A percentile compares a stretch with the other conserved stretches of the same genome.
Evolutionary conservation across 176 grass and related monocot species (phyloP).

Genomic region (Oryza meridionalis): DNA sequence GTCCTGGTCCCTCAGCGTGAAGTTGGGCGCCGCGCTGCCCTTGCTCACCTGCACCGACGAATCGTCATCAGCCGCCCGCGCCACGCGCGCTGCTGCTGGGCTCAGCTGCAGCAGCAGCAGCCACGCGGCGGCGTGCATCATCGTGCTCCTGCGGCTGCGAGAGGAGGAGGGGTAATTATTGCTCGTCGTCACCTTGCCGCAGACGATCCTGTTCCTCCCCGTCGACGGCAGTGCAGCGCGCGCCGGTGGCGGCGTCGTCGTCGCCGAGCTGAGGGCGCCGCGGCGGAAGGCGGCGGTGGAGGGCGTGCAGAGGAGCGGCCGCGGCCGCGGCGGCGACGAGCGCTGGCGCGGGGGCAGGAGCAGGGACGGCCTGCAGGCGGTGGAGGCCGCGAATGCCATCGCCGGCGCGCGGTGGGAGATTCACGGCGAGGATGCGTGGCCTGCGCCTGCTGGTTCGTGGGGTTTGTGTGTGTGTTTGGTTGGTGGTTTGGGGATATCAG

Average conservation of each 20-base stretch:
- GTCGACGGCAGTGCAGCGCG: neutral
- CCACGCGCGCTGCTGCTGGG: no score
- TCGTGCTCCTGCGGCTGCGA: neutral
- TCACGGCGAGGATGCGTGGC: neutral
- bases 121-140: neutral
- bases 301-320: conserved; percentile 43
- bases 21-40: conserved; percentile 66
- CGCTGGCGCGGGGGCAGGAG: neutral
- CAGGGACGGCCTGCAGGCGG: conserved; percentile 37
- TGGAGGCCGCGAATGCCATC: conserved; percentile 50
- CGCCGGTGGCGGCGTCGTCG: conserved; percentile 10
- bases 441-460: neutral
- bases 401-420: neutral
- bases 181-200: conserved; percentile 38
- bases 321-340: neutral
- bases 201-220: conserved; percentile 49
- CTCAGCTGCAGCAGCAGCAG: no score
- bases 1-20: conserved; percentile 86
- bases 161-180: neutral
- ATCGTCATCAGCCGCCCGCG: neutral
- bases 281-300: conserved; percentile 34
- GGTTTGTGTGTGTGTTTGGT: conserved; percentile 24
- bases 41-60: conserved; percentile 59
- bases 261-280: neutral
- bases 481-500: conserved; percentile 27